A percentile compares a stretch with the other conserved stretches of the same genome.
These are phyloP conservation scores for Dactylellina drechsleri DNA, from an alignment of 2,329 filamentous ascomycete species.

Conservation along the genomic window DNA sequence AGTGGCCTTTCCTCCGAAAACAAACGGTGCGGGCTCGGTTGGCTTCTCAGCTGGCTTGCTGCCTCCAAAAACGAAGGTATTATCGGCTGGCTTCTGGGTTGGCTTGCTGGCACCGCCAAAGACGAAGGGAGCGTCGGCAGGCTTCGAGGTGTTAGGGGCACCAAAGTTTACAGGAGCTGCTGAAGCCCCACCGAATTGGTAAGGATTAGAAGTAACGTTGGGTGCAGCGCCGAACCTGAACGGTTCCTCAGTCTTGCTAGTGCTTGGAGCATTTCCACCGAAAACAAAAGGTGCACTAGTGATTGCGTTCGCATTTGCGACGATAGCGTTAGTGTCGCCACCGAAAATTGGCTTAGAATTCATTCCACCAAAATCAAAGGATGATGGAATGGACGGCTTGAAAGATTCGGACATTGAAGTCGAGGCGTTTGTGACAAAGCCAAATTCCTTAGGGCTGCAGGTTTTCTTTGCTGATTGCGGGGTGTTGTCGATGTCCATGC, in stretches of 20 bases:
- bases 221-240: conserved; percentile 23
- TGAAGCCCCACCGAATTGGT: conserved; percentile 30
- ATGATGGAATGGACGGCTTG: conserved; percentile 35
- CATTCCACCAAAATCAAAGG: conserved; percentile 49
- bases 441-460: conserved; percentile 41
- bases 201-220: conserved; percentile 8
- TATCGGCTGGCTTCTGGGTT: conserved; percentile 12
- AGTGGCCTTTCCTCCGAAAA: conserved; percentile 33
- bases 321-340: conserved; percentile 17
- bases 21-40: conserved; percentile 18
- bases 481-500: conserved; percentile 54
- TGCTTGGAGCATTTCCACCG: conserved; percentile 10
- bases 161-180: conserved; percentile 18
- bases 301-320: conserved; percentile 22
- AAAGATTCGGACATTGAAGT: conserved; percentile 40
- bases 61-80: conserved; percentile 13
- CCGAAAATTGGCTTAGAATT: conserved; percentile 41
- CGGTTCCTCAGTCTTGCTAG: conserved; percentile 1
- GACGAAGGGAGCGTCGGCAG: conserved; percentile 17
- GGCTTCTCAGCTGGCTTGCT: conserved; percentile 21
- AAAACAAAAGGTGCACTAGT: conserved; percentile 28
- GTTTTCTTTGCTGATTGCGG: conserved; percentile 46
- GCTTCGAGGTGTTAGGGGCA: background rate
- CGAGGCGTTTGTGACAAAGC: conserved; percentile 30
- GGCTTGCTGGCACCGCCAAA: conserved; percentile 27